Base-by-base conservation (phyloP, 1,139 yeast genomes). In the Protomyces arabidopsidicola region DNA sequence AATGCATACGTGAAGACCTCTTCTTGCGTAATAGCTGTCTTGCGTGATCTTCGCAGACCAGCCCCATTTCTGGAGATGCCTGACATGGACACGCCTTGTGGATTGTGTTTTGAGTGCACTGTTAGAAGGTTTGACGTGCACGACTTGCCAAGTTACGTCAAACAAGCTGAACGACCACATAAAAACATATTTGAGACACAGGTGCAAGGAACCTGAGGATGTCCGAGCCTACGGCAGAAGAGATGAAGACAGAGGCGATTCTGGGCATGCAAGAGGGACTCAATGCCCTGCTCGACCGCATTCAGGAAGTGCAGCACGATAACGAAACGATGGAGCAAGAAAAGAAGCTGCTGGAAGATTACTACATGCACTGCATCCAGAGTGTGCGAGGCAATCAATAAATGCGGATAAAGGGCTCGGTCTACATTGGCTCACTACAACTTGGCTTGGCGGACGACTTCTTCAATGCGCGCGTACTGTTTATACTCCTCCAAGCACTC, bases 401-500 rank as follows among this genome's bases (percentile, higher is more conserved):
- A 42, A 38, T 22, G 31, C 31, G 31, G 6, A 3, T 27, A 27
- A 27, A 1, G 4, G 31, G 31, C 31, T 27, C 6, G 31, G 6
- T 27, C 31, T 27, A 27, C 31, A 27, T 4, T 27, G 14, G 53
- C 22, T 55, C 34, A 45, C 52, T 39, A 39, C 42, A 58, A 31
- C 38, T 57, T 50, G 20, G 24, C 55, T 14, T 24, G 48, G 27
- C 10, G 38, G 45, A 51, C 61, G 14, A 57, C 31, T 34, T 20
- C 55, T 36, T 57, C 61, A 22, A 57, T 50, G 20, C 48, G 27
- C 14, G 69, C 69, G 69, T 69, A 69, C 9, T 57, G 51, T 50
- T 58, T 45, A 55, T 66, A 69, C 66, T 66, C 68, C 38, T 57
- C 60, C 54, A 69, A 58, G 27, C 69, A 67, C 24, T 67, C 68